A percentile compares a stretch with the other conserved stretches of the same genome.
Evolutionary conservation across 805 yeast species (phyloP).

Genomic region (Hanseniaspora vineae): DNA sequence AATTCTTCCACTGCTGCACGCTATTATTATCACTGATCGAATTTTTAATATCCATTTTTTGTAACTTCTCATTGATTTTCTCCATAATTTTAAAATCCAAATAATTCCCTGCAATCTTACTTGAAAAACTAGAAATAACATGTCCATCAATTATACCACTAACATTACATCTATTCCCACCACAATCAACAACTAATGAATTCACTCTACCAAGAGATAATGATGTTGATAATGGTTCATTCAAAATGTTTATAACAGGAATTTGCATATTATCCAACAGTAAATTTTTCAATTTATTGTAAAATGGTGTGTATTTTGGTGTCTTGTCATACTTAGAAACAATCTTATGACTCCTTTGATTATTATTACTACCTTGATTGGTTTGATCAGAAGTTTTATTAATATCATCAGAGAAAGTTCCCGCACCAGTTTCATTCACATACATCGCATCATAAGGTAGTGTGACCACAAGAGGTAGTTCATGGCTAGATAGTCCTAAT

Average conservation of each 20-base stretch:
- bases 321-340: too few species aligned
- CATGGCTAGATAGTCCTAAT: slow-evolving; percentile 40
- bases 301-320: slow-evolving; percentile 12
- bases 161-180: slow-evolving; percentile 53
- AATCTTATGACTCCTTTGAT: too few species aligned
- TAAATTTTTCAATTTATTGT: slow-evolving; percentile 52
- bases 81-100: slow-evolving; percentile 50
- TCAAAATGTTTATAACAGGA: slow-evolving; percentile 64
- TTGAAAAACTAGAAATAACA: slow-evolving; percentile 45
- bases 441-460: slow-evolving; percentile 25
- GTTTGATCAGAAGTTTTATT: too few species aligned
- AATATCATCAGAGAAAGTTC: too few species aligned
- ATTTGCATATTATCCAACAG: slow-evolving; percentile 66
- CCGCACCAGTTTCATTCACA: too few species aligned
- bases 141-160: slow-evolving; percentile 72
- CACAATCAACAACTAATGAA: slow-evolving; percentile 72
- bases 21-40: slow-evolving; percentile 6
- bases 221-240: slow-evolving; percentile 65
- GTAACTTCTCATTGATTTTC: slow-evolving; percentile 24
- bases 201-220: slow-evolving; percentile 69
- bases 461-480: slow-evolving; percentile 50
- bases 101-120: slow-evolving; percentile 78
- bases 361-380: too few species aligned
- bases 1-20: slow-evolving; percentile 14
- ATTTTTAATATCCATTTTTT: slow-evolving; percentile 1